These are phyloP conservation scores for Bryoglossum gracile DNA, from an alignment of 495 filamentous ascomycete genomes.

Conservation along the genomic window DNA sequence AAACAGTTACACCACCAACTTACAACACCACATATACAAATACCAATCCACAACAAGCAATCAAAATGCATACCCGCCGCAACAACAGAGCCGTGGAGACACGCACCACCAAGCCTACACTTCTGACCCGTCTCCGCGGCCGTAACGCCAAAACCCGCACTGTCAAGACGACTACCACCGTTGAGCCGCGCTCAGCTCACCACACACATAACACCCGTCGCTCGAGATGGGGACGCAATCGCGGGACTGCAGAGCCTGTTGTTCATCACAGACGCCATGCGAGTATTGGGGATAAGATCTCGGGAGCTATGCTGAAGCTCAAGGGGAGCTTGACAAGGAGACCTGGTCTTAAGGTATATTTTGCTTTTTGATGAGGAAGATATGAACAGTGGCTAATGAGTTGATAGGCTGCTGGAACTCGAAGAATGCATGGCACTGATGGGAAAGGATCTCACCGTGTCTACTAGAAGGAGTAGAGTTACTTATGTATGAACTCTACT, in stretches of 20 bases:
- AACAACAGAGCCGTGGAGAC: slow-evolving; percentile 17
- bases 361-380: slow-evolving; percentile 50
- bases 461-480: too few species aligned
- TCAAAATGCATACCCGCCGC: slow-evolving; percentile 15
- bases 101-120: slow-evolving; percentile 21
- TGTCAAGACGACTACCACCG: slow-evolving; percentile 32
- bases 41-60: slow-evolving; percentile 4
- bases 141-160: slow-evolving; percentile 28
- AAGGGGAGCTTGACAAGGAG: slow-evolving; percentile 54
- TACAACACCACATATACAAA: neutral
- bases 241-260: slow-evolving; percentile 3
- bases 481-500: too few species aligned
- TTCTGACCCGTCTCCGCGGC: slow-evolving; percentile 25
- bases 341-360: slow-evolving; percentile 61
- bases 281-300: slow-evolving; percentile 60
- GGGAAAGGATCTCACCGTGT: slow-evolving; percentile 42
- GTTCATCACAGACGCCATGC: slow-evolving; percentile 53
- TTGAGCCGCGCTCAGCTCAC: slow-evolving; percentile 21
- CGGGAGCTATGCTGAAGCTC: slow-evolving; percentile 58
- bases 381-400: slow-evolving; percentile 52
- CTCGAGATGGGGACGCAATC: slow-evolving; percentile 17
- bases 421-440: slow-evolving; percentile 66
- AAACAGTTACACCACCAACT: neutral
- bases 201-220: slow-evolving; percentile 6
- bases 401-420: slow-evolving; percentile 62